Percentiles rank a stretch among this genome's conserved stretches.
Evolutionary conservation across 1,139 yeast genomes (phyloP).

Genomic region (Debaryomyces nepalensis): DNA sequence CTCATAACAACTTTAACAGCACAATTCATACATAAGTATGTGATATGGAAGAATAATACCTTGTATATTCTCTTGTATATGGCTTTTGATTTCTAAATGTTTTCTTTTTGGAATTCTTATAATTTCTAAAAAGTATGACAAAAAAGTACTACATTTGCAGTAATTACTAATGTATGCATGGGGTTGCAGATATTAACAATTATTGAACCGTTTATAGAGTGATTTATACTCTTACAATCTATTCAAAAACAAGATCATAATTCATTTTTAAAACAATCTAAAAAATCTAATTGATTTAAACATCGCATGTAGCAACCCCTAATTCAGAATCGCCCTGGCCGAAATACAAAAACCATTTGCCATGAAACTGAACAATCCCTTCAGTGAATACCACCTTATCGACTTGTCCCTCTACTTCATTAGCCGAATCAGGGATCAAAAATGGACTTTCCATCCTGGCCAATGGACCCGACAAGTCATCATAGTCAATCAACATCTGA

Average conservation of each 20-base stretch:
- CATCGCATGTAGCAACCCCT: conserved; percentile 46
- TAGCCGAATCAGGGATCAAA: conserved; percentile 39
- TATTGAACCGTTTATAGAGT: too few relatives aligned
- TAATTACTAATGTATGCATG: too few relatives aligned
- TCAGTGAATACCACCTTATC: conserved; percentile 51
- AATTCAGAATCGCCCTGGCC: conserved; percentile 52
- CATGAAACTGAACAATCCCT: conserved; percentile 49
- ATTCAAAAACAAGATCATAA: neutral
- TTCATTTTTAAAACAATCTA: conserved; percentile 5
- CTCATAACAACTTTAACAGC: too few relatives aligned
- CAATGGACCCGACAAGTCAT: conserved; percentile 42
- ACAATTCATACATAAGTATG: too few relatives aligned
- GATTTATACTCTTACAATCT: neutral
- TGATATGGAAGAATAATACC: too few relatives aligned
- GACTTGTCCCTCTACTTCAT: conserved; percentile 48
- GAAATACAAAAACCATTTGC: conserved; percentile 47
- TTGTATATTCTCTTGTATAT: too few relatives aligned
- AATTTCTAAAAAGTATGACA: too few relatives aligned
- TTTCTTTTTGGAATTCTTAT: too few relatives aligned
- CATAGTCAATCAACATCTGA: conserved; percentile 51
- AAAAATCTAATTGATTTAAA: conserved; percentile 1
- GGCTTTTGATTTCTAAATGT: too few relatives aligned
- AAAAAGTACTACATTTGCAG: too few relatives aligned
- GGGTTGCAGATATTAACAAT: too few relatives aligned
- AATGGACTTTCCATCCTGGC: conserved; percentile 46